Evolutionary conservation across 208 protist species (phyloP).

Genomic region (Acanthamoeba quina): DNA sequence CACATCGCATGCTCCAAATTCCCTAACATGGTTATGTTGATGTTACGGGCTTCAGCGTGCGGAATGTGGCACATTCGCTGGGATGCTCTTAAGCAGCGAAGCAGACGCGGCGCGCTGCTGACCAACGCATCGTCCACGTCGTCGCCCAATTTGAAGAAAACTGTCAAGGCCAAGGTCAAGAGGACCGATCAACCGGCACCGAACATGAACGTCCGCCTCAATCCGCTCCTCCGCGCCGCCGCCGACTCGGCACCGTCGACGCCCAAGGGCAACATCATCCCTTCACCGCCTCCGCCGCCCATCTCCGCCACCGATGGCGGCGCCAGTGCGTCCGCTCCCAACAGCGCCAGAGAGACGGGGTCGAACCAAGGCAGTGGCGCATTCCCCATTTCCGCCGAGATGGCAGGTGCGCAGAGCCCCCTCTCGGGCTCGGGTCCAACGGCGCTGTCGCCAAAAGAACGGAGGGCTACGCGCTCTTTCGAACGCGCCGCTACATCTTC

Average conservation of each 20-base stretch:
- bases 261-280: neutral
- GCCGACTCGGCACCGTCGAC: neutral
- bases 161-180: neutral
- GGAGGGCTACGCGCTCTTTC: neutral
- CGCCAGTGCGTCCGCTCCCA: neutral
- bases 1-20: too few species aligned
- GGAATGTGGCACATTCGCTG: neutral
- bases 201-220: neutral
- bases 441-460: neutral
- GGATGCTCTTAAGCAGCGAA: neutral
- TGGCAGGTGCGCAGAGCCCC: neutral
- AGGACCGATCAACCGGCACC: neutral
- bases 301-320: neutral
- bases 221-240: neutral
- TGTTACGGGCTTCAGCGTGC: neutral
- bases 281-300: neutral
- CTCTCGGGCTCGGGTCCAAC: neutral
- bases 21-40: too few species aligned
- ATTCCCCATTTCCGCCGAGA: neutral
- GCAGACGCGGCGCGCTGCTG: neutral
- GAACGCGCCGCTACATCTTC: neutral
- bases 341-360: neutral
- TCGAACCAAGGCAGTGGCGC: neutral
- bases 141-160: neutral
- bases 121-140: neutral